Evolutionary conservation across 2,329 filamentous ascomycete genomes (phyloP), one percentile per base, ranked within the genome.

Genomic region (Botrytis aclada): DNA sequence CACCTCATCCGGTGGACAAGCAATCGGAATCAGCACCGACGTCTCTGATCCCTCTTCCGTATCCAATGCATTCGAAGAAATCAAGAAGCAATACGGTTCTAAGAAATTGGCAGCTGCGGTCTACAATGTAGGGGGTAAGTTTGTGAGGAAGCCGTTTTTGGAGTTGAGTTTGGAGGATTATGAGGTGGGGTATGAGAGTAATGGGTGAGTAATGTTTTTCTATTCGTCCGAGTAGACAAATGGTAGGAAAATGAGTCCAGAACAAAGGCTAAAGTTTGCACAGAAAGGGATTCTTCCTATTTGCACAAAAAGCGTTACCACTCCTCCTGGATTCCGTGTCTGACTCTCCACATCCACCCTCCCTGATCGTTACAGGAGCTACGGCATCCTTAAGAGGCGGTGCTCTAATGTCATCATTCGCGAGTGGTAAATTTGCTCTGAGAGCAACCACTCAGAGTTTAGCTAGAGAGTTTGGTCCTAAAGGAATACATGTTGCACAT

Each of bases 321-420:
- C 85, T 91, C 1, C 87, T 97, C 1, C 86, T 95, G 2, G 85
- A 89, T 34, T 85, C 90, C 0, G 87, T 89, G 0, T 78, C 82
- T 47, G 81, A 82, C 0, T 83, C 84, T 61, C 84, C 87, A 45
- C 83, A 93, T 79, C 93, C 94, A 7, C 94, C 94, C 0, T 91
- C 92, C 0, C 84, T 97, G 32, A 91, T 97, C 78, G 92, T 97
- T 82, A 97, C 94, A 0, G 94, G 94, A 45, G 94, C 94, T 0
- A 97, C 94, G 0, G 94, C 93, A 0, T 93, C 91, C 0, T 77
- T 95, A 29, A 92, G 90, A 78, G 92, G 92, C 6, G 91, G 89
- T 18, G 89, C 93, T 0, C 84, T 85, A 20, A 92, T 94, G 81
- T 84, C 89, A 1, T 83, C 87, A 12, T 97, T 97, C 79, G 91